Evolutionary conservation across 208 protist genomes (phyloP), one percentile per base, ranked within the genome.

Genomic region (Trypanosoma grayi): DNA sequence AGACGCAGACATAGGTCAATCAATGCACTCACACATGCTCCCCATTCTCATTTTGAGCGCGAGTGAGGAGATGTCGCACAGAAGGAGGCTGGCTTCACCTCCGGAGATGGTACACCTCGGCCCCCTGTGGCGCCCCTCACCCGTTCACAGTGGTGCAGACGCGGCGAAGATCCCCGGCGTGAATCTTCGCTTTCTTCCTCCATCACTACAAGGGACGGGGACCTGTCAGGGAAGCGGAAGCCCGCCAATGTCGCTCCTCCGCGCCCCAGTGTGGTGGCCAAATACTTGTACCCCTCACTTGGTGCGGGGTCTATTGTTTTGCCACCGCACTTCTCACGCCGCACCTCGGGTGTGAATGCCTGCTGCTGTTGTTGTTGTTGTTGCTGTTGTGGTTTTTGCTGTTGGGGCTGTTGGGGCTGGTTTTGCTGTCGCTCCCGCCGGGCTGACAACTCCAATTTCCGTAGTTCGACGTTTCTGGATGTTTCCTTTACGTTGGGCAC

Each of bases 401-500:
- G 20, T 54, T 25, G 46, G 14, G 28, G 8, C 4, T 27, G 20
- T 34, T 52, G n/a, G 5, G 30, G 2, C 4, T 13, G 14, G 4
- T 10, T 14, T 41, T 54, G 24, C 18, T n/a, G 34, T 36, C 22
- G 33, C 37, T 11, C 30, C 11, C 33, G 44, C 16, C 45, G 47
- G 11, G 59, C 44, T 14, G 10, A n/a, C 31, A 56, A 25, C 16
- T 65, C 59, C 5, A 43, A 46, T n/a, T 52, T 34, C 43, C 59
- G 59, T 10, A 65, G 33, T 45, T 65, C 47, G 4, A 55, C 46
- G 9, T 30, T 25, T 16, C 37, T 33, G 20, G 4, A 13, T 27
- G 41, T 45, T 20, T 65, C 47, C 59, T 14, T 30, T 28, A 37
- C 40, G 28, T 58, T 37, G 25, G 50, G 50, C 4, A 66, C 51